Evolutionary conservation across 2,329 filamentous ascomycete genomes (phyloP).

Genomic region (Verruconis gallopava): DNA sequence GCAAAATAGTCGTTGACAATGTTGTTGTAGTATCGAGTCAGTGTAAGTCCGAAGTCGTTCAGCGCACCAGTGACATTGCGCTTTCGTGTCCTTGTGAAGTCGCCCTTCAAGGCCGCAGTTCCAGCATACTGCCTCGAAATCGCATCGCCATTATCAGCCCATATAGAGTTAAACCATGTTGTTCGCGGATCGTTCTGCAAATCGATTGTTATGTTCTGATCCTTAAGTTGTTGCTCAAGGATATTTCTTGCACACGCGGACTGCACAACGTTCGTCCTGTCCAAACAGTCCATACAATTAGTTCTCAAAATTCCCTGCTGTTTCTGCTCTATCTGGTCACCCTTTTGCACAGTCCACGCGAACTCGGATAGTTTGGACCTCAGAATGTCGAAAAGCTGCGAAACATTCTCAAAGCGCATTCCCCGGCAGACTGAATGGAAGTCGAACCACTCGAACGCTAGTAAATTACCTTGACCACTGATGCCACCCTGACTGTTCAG

Average conservation of each 20-base stretch:
- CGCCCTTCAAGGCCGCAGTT: conserved; percentile 89
- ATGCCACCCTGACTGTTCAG: conserved; percentile 51
- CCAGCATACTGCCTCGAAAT: conserved; percentile 94
- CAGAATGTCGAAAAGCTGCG: conserved; percentile 59
- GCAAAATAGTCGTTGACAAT: conserved; percentile 98
- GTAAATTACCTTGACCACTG: conserved; percentile 32
- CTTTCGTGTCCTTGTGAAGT: conserved; percentile 85
- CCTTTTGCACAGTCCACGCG: conserved; percentile 53
- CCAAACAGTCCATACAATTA: conserved; percentile 97
- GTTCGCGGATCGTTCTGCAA: conserved; percentile 65
- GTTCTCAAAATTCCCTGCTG: conserved; percentile 77
- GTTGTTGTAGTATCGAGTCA: conserved; percentile 69
- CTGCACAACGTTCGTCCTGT: conserved; percentile 91
- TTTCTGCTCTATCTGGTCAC: conserved; percentile 27
- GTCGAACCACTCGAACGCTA: conserved; percentile 91
- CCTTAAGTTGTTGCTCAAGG: conserved; percentile 64
- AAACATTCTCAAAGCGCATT: conserved; percentile 97
- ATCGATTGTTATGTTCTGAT: conserved; percentile 63
- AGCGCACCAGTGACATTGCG: conserved; percentile 82
- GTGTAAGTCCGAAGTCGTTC: conserved; percentile 78
- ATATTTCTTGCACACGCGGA: conserved; percentile 78
- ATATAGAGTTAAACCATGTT: conserved; percentile 88
- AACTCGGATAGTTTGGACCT: conserved; percentile 53
- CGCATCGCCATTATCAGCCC: conserved; percentile 95
- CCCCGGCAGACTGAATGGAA: conserved; percentile 86